Conservation (phyloP, 345 rosid species). For the Linum trigynum region DNA sequence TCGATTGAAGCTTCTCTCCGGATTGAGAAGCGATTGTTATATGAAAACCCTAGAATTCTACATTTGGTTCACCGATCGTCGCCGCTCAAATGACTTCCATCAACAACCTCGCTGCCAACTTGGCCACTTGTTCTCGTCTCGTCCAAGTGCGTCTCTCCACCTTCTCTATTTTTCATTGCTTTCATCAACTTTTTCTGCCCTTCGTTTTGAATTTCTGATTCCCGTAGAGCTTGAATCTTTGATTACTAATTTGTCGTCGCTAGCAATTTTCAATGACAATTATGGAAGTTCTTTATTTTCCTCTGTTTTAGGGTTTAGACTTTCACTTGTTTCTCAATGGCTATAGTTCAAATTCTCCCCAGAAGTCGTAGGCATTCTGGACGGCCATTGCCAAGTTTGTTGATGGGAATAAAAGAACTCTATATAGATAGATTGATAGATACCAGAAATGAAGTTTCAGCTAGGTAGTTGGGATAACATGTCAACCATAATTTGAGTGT, state of each 20-base stretch:
- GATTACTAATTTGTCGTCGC: neutral
- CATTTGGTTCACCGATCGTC: too few species aligned
- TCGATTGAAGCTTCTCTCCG: too few species aligned
- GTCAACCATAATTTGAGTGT: too few species aligned
- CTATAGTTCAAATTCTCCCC: too few species aligned
- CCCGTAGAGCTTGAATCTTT: neutral
- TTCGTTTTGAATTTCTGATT: too few species aligned
- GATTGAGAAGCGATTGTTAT: too few species aligned
- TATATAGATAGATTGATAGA: neutral
- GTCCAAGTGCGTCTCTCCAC: conserved; percentile 50
- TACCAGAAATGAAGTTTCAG: neutral
- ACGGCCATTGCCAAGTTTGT: neutral
- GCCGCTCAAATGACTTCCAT: conserved; percentile 95
- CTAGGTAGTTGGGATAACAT: neutral
- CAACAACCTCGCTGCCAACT: conserved; percentile 70
- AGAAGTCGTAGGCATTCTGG: neutral
- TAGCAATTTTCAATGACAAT: neutral
- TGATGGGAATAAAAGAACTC: too few species aligned
- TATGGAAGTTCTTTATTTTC: neutral
- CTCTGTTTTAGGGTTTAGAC: neutral
- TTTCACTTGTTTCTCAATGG: neutral
- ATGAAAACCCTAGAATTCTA: too few species aligned
- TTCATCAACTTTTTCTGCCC: too few species aligned
- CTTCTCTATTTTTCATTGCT: too few species aligned
- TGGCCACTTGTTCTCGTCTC: conserved; percentile 82